Conservation (phyloP, 164 flowering plant species). For the Stephania cephalantha region DNA sequence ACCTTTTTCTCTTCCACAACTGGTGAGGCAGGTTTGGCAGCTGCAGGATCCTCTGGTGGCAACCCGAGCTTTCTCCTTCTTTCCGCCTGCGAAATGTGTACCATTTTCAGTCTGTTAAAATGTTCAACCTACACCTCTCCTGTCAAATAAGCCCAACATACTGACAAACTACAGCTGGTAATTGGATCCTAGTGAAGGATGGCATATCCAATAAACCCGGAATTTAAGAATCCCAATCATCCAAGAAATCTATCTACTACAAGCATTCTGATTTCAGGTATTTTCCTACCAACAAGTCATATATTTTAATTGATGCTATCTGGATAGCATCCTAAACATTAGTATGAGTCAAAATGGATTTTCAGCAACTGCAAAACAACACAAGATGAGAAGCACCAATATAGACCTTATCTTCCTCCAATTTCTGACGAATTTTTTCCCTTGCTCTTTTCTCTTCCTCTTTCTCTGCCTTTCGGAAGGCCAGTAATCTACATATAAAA, state of each 20-base stretch:
- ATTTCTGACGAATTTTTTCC: constrained; percentile 89
- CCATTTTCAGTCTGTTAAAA: neutral
- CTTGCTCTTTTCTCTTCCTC: constrained; percentile 96
- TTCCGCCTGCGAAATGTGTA: constrained; percentile 64
- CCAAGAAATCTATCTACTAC: neutral
- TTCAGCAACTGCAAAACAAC: neutral
- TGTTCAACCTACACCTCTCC: neutral
- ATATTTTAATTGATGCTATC: neutral
- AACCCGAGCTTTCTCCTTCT: constrained; percentile 92
- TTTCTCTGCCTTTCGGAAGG: constrained; percentile 94
- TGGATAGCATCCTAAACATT: neutral
- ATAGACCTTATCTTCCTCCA: constrained; percentile 95
- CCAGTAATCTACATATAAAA: constrained; percentile 49
- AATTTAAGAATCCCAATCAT: neutral
- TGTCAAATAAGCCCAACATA: neutral
- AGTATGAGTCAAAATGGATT: neutral
- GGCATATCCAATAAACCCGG: neutral
- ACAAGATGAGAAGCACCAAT: neutral
- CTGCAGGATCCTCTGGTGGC: constrained; percentile 76
- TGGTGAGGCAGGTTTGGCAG: constrained; percentile 57
- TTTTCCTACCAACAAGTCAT: neutral
- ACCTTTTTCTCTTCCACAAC: constrained; percentile 89
- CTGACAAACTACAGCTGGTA: neutral
- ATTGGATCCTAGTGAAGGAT: neutral
- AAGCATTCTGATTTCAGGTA: neutral